Evolutionary conservation across 2,329 filamentous ascomycete species (phyloP).

Genomic region (Botrytis fabae): DNA sequence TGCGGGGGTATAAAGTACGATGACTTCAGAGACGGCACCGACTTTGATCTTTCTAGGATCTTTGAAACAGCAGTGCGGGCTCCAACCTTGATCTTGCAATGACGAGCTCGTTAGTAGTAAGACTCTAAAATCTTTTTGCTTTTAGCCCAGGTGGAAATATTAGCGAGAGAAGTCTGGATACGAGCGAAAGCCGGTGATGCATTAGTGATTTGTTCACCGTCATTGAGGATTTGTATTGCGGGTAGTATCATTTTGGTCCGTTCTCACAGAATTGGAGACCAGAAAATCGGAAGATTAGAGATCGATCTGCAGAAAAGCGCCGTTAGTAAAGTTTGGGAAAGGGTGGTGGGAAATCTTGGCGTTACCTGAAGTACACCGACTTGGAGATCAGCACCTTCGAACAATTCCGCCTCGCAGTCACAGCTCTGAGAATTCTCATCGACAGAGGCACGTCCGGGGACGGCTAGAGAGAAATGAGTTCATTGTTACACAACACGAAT

Average conservation of each 20-base stretch:
- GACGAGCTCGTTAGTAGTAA: background rate
- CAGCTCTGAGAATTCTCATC: background rate
- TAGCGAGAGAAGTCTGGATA: background rate
- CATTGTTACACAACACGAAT: background rate
- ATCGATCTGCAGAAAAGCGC: background rate
- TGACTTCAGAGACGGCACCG: background rate
- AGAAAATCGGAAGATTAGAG: background rate
- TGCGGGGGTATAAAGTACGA: background rate
- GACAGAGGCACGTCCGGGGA: background rate
- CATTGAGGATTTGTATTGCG: background rate
- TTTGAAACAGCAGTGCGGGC: too few species aligned
- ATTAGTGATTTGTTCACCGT: too few species aligned
- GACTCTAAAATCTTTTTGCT: background rate
- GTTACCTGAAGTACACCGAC: background rate
- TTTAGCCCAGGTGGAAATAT: background rate
- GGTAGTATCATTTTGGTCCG: background rate
- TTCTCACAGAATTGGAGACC: background rate
- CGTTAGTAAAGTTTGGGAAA: background rate
- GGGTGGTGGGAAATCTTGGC: background rate
- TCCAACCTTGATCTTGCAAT: background rate
- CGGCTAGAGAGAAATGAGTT: background rate
- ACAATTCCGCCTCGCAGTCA: background rate
- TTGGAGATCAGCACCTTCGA: background rate
- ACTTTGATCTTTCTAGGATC: background rate
- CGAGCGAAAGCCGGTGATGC: background rate